Conservation (phyloP, 78 protist genomes). For the Polysphondylium violaceum region DNA sequence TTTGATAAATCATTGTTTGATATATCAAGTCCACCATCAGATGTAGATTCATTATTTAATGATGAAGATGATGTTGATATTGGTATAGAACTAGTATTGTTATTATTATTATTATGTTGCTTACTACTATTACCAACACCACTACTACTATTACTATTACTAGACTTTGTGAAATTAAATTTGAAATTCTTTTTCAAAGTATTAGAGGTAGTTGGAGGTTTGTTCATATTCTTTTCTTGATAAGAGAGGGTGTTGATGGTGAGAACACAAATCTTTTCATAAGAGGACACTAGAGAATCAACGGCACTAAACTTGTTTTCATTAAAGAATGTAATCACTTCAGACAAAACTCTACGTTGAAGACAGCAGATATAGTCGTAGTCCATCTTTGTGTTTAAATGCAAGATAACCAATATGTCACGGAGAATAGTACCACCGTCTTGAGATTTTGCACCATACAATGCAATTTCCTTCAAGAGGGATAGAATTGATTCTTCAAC, state of each 20-base stretch:
- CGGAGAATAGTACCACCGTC: constrained; percentile 35
- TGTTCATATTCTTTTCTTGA: constrained; percentile 50
- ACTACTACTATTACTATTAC: neutral
- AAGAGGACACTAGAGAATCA: constrained; percentile 45
- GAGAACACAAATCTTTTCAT: constrained; percentile 56
- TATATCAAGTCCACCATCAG: no score
- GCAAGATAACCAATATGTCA: constrained; percentile 44
- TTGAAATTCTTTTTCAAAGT: neutral
- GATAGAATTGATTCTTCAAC: constrained; percentile 61
- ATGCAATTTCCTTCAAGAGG: constrained; percentile 52
- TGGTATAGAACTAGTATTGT: neutral
- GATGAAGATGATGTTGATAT: neutral
- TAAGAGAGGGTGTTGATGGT: constrained; percentile 55
- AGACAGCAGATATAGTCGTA: constrained; percentile 64
- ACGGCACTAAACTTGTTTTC: constrained; percentile 47
- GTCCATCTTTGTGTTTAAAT: constrained; percentile 55
- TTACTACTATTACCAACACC: constrained; percentile 2
- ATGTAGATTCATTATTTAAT: no score
- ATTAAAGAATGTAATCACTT: constrained; percentile 71
- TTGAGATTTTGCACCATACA: constrained; percentile 46
- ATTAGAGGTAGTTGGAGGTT: neutral
- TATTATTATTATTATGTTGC: no score
- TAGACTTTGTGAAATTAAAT: neutral
- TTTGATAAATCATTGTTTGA: constrained; percentile 2
- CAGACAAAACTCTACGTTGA: constrained; percentile 33